A percentile compares a stretch with the other conserved stretches of the same genome.
phyloP scores from a whole-genome alignment of 306 rosid species.

The Begonia fuchsioides region DNA sequence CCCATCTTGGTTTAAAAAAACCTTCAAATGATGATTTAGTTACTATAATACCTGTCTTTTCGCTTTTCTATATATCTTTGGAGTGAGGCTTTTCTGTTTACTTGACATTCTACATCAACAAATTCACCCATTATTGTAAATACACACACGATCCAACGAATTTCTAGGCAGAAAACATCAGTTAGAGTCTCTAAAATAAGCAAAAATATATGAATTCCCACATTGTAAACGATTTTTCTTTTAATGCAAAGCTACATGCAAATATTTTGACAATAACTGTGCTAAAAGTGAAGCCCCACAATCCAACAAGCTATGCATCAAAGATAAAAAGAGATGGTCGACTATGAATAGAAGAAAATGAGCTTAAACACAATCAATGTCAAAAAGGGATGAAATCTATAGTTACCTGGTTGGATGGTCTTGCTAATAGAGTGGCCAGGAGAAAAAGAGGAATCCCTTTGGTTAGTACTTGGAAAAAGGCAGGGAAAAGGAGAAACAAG shows the following conservation, averaged over 20 bases:
- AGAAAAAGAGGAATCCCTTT: conserved; percentile 33
- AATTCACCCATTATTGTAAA: neutral
- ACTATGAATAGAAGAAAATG: no score
- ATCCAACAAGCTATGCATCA: no score
- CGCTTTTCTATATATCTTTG: conserved; percentile 86
- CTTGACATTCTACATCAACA: conserved; percentile 78
- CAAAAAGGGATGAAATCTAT: no score
- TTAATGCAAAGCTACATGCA: no score
- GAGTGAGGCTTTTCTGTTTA: conserved; percentile 58
- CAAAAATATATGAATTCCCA: no score
- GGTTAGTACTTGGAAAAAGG: conserved; percentile 25
- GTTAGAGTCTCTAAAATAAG: neutral
- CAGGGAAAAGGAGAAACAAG: conserved; percentile 38
- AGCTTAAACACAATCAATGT: no score
- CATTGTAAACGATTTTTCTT: no score
- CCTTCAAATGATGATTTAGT: conserved; percentile 12
- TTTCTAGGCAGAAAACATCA: neutral
- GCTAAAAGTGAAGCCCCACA: no score
- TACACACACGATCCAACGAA: neutral
- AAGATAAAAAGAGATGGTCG: no score
- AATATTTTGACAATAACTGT: no score
- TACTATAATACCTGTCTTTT: conserved; percentile 61
- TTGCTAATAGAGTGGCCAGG: conserved; percentile 36
- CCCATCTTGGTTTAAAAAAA: neutral
- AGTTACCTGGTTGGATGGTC: conserved; percentile 49